Base-by-base conservation (phyloP, 305 asterid genomes). In the Fraxinus dipetala region DNA sequence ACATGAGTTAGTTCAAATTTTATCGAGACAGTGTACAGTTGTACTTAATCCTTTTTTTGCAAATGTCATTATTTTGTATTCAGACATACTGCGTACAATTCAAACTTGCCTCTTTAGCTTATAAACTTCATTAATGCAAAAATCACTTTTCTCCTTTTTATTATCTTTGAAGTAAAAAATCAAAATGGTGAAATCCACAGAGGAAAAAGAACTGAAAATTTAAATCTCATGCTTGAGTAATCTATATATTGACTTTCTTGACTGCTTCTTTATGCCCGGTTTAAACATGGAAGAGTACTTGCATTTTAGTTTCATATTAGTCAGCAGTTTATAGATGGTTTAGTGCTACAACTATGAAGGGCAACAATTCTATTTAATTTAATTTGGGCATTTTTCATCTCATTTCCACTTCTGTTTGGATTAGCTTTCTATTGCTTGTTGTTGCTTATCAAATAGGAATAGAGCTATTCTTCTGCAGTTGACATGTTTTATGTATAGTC, bases 281-380 rank as follows among this genome's bases (percentile, higher is more conserved):
- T 73, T 32, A 36, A 32, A 79, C 70, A 43, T 35, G 43, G 35
- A 8, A 7, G 74, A 74, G 54, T 69, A 35, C 32, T 30, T 70
- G 67, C 24, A n/a, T 14, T 26, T 67, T 77, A 14, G 38, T 4
- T 13, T 67, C 20, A n/a, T 34, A 54, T 38, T 43, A 13, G 77
- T 63, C 69, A 30, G 70, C 59, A 40, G 70, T 61, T 54, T 54
- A 61, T 6, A 61, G 82, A 76, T 79, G 45, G 1, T 76, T 61
- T 22, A 75, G 43, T 59, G 70, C 78, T 36, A 75, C 80, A 78
- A 28, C 70, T 10, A 61, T 20, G 28, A 65, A 45, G 70, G 75
- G 74, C 43, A 38, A 36, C 7, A 43, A 72, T 6, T 34, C 36
- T 56, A 43, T 22, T 34, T 51, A 51, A 36, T 78, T 34, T 14